Conservation (phyloP, 768 basidiomycete genomes). For the Cystofilobasidium bisporidii region DNA sequence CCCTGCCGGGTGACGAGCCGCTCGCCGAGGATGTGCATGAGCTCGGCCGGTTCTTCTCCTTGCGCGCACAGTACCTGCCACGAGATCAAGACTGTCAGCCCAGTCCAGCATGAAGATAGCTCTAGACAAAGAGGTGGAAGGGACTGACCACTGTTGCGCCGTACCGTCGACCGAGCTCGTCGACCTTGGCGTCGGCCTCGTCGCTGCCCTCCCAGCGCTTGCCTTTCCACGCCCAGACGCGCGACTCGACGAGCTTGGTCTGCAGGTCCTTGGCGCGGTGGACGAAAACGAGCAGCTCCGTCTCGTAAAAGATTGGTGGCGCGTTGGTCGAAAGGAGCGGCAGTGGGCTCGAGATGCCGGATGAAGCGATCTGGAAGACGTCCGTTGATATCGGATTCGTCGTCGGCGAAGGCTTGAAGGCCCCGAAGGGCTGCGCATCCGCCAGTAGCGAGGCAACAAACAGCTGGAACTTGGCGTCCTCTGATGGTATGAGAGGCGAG, state of each 20-base stretch:
- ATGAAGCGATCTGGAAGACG: not conserved
- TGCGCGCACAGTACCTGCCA: not conserved
- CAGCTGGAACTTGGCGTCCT: not conserved
- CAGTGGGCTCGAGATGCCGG: not conserved
- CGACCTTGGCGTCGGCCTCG: not conserved
- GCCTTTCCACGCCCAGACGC: slow-evolving; percentile 7
- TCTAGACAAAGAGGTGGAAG: too few species aligned
- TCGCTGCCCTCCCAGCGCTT: not conserved
- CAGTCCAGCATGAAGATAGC: too few species aligned
- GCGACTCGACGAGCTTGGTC: slow-evolving; percentile 11
- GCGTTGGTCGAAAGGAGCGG: not conserved
- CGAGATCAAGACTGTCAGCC: too few species aligned
- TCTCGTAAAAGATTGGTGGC: slow-evolving; percentile 8
- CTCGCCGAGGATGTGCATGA: slow-evolving; percentile 1
- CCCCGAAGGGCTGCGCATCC: not conserved
- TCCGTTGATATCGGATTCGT: slow-evolving; percentile 3
- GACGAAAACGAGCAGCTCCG: slow-evolving; percentile 14
- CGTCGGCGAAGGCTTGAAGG: not conserved
- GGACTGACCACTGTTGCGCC: not conserved
- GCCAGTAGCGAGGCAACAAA: not conserved
- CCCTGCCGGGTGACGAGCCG: not conserved
- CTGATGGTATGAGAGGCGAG: not conserved
- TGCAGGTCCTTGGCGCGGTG: slow-evolving; percentile 5
- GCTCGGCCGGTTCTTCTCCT: not conserved
- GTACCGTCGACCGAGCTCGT: slow-evolving; percentile 5